Evolutionary conservation across 2,329 filamentous ascomycete species (phyloP).

Genomic region (Curvularia hawaiiensis): DNA sequence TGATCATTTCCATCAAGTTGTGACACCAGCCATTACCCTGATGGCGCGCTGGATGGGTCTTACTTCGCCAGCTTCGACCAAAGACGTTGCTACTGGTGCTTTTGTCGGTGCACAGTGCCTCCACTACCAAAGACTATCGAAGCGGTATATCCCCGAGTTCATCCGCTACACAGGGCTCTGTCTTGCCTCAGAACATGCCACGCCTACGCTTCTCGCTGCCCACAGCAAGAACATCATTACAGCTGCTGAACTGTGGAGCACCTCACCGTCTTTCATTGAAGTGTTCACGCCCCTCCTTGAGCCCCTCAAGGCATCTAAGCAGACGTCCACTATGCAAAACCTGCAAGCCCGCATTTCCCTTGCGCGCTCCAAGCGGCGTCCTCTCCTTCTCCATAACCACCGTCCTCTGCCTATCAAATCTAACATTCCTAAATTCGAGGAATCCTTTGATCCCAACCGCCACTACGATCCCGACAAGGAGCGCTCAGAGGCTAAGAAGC

Average conservation of each 20-base stretch:
- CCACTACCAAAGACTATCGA: constrained; percentile 82
- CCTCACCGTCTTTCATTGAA: constrained; percentile 76
- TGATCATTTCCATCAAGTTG: constrained; percentile 95
- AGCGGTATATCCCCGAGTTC: constrained; percentile 87
- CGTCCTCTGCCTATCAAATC: constrained; percentile 85
- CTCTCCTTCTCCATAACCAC: constrained; percentile 88
- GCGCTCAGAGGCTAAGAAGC: constrained; percentile 80
- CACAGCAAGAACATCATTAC: constrained; percentile 69
- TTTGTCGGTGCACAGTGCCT: constrained; percentile 80
- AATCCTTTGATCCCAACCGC: constrained; percentile 89
- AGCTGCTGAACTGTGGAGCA: constrained; percentile 74
- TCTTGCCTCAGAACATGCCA: constrained; percentile 54
- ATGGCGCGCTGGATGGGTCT: constrained; percentile 84
- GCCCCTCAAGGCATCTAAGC: constrained; percentile 39
- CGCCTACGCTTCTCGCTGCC: constrained; percentile 59
- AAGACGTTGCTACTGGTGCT: constrained; percentile 73
- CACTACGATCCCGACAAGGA: constrained; percentile 97
- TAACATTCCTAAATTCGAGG: constrained; percentile 93
- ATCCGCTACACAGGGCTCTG: constrained; percentile 81
- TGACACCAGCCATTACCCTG: constrained; percentile 86
- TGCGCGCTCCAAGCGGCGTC: constrained; percentile 71
- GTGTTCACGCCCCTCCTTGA: constrained; percentile 68
- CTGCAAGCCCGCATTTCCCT: constrained; percentile 66
- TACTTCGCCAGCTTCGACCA: constrained; percentile 67
- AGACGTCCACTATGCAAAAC: constrained; percentile 62